Percentiles rank a stretch among this genome's conserved stretches.
Conservation (phyloP, 2,329 filamentous ascomycete genomes). For the Colletotrichum sp. region DNA sequence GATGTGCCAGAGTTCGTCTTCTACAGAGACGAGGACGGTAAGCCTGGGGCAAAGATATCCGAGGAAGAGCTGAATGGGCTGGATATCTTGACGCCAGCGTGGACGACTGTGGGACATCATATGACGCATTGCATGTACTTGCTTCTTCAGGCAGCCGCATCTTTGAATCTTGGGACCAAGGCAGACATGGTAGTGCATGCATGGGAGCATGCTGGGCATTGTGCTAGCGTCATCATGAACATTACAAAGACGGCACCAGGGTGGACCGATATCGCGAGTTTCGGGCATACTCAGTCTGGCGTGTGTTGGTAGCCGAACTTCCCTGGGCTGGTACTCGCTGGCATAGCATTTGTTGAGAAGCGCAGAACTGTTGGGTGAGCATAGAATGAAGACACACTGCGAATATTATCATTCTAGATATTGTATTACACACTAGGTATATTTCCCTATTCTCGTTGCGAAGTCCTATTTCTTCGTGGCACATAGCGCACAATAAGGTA, state of each 20-base stretch:
- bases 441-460: background rate
- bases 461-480: background rate
- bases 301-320: background rate
- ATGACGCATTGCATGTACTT: conserved; percentile 8
- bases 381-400: background rate
- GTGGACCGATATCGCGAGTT: background rate
- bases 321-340: no score
- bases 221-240: background rate
- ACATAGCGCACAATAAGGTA: background rate
- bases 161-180: background rate
- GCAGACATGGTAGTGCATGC: conserved; percentile 9
- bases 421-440: background rate
- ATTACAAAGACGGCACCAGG: background rate
- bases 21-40: background rate
- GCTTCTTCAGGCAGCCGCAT: background rate
- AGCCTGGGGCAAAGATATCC: background rate
- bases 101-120: background rate
- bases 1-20: background rate
- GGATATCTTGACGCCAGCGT: background rate
- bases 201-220: conserved; percentile 2
- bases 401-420: fast-evolving
- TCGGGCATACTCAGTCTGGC: background rate
- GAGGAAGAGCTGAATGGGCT: background rate
- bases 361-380: background rate
- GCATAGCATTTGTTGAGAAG: background rate